Conservation (phyloP, 306 rosid genomes). For the Oxytropis ochrocephala region DNA sequence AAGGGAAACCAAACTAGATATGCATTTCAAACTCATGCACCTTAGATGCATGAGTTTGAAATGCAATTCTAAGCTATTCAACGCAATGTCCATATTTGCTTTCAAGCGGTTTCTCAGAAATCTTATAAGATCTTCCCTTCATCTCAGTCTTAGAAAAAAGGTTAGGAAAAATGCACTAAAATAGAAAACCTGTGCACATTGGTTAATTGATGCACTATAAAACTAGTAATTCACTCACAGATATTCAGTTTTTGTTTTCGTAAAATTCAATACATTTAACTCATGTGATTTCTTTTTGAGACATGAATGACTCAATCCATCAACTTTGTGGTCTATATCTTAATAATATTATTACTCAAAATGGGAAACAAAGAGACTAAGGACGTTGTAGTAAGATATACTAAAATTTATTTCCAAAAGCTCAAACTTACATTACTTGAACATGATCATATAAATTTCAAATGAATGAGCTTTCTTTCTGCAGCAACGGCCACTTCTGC, state of each 20-base stretch:
- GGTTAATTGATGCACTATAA: no score
- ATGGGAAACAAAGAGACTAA: not conserved
- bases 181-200: no score
- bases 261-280: not conserved
- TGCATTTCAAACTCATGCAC: no score
- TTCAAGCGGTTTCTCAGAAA: no score
- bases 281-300: not conserved
- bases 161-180: no score
- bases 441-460: constrained; percentile 55
- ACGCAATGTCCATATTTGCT: no score
- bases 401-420: not conserved
- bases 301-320: not conserved
- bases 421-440: constrained; percentile 45
- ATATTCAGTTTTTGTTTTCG: not conserved
- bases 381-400: not conserved
- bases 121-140: no score
- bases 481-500: constrained; percentile 89
- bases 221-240: no score
- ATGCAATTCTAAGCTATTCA: no score
- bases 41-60: no score
- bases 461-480: constrained; percentile 87
- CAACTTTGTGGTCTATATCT: not conserved
- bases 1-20: no score
- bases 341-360: not conserved
- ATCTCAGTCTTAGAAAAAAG: no score